Conservation (phyloP, 2,329 filamentous ascomycete genomes). For the Phialophora tarda region DNA sequence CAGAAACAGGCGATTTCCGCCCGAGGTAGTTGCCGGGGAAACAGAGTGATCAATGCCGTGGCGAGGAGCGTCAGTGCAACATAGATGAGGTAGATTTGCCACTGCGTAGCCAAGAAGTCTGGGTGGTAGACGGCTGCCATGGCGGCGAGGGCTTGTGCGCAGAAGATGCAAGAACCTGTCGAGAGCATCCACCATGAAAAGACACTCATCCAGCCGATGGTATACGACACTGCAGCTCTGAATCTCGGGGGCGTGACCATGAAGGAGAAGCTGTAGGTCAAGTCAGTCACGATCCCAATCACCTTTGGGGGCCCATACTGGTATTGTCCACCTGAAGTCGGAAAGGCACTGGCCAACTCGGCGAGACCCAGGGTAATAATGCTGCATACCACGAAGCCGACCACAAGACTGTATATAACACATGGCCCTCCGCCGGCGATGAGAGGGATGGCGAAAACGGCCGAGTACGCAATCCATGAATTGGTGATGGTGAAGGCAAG, state of each 20-base stretch:
- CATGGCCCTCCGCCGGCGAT: slow-evolving; percentile 40
- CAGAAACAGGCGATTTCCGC: slow-evolving; percentile 34
- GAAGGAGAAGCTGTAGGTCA: slow-evolving; percentile 36
- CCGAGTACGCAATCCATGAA: slow-evolving; percentile 44
- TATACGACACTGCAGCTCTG: slow-evolving; percentile 34
- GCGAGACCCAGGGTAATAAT: slow-evolving; percentile 40
- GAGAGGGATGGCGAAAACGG: slow-evolving; percentile 37
- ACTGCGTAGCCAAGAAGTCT: slow-evolving; percentile 33
- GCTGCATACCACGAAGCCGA: slow-evolving; percentile 37
- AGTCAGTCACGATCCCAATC: too few species aligned
- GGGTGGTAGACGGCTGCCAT: slow-evolving; percentile 32
- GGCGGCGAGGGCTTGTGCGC: slow-evolving; percentile 29
- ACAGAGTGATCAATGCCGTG: slow-evolving; percentile 25
- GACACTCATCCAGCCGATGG: slow-evolving; percentile 41
- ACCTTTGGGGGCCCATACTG: slow-evolving; percentile 34
- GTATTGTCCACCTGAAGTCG: slow-evolving; percentile 42
- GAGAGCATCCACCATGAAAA: slow-evolving; percentile 40
- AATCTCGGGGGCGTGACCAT: slow-evolving; percentile 35
- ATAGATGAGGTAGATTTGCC: slow-evolving; percentile 41
- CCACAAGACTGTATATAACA: slow-evolving; percentile 40
- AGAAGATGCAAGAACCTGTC: slow-evolving; percentile 31
- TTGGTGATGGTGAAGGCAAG: slow-evolving; percentile 45
- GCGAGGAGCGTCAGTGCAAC: slow-evolving; percentile 24
- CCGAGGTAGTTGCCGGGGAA: slow-evolving; percentile 28
- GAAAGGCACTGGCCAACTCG: slow-evolving; percentile 42